Percentiles rank a stretch among this genome's conserved stretches.
These are phyloP conservation scores for Astrothelium macrocarpum DNA, from an alignment of 495 filamentous ascomycete species.

Conservation along the genomic window DNA sequence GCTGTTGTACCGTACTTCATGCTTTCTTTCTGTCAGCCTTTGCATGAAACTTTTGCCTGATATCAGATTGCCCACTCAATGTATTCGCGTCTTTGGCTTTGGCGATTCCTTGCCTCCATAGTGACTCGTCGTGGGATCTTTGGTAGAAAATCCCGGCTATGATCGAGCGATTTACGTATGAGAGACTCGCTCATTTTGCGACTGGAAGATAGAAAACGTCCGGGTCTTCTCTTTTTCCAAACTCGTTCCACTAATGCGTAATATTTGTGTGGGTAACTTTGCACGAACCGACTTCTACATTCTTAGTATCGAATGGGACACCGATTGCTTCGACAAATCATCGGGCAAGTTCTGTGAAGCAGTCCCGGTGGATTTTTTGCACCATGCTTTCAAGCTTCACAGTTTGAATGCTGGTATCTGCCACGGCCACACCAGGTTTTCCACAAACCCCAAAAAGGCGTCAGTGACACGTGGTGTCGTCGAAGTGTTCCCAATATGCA, in stretches of 20 bases:
- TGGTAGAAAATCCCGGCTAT: slow-evolving; percentile 66
- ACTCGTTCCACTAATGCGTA: slow-evolving; percentile 91
- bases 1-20: no score
- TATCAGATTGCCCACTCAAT: slow-evolving; percentile 65
- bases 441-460: slow-evolving; percentile 81
- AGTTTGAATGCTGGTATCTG: slow-evolving; percentile 61
- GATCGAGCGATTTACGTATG: slow-evolving; percentile 76
- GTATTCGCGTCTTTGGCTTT: slow-evolving; percentile 77
- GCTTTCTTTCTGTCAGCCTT: slow-evolving; percentile 61
- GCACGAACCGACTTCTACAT: slow-evolving; percentile 42
- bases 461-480: slow-evolving; percentile 73
- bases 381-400: slow-evolving; percentile 68
- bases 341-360: slow-evolving; percentile 65
- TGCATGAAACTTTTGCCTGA: slow-evolving; percentile 53
- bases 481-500: slow-evolving; percentile 81
- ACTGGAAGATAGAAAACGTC: slow-evolving; percentile 93
- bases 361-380: slow-evolving; percentile 56
- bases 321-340: slow-evolving; percentile 49
- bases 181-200: slow-evolving; percentile 77
- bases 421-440: slow-evolving; percentile 77
- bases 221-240: slow-evolving; percentile 67
- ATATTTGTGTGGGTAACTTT: slow-evolving; percentile 68
- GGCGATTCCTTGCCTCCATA: slow-evolving; percentile 25
- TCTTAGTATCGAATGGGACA: slow-evolving; percentile 67
- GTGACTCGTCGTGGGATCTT: slow-evolving; percentile 55